Evolutionary conservation across 2,329 filamentous ascomycete species (phyloP).

Genomic region (Aaosphaeria arxii): DNA sequence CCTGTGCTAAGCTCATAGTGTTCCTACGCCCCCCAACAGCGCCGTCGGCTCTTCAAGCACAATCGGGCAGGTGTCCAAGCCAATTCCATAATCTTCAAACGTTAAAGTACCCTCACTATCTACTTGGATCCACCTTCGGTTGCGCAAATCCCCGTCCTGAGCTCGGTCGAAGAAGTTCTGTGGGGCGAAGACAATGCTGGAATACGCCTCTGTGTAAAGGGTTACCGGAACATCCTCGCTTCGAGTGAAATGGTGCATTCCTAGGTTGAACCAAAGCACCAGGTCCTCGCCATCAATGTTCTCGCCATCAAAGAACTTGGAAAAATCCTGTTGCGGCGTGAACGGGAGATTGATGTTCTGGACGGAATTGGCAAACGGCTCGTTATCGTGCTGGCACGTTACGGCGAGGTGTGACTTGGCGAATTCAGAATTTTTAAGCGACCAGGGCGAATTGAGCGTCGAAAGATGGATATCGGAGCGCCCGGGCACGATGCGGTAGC

Average conservation of each 20-base stretch:
- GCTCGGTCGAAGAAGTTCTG: conserved; percentile 21
- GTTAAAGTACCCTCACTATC: conserved; percentile 10
- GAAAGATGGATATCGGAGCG: conserved; percentile 32
- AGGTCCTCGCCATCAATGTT: conserved; percentile 38
- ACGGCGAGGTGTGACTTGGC: conserved; percentile 41
- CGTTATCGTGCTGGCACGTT: conserved; percentile 46
- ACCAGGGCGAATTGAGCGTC: conserved; percentile 36
- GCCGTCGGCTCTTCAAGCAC: conserved; percentile 11
- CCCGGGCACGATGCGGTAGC: conserved; percentile 45
- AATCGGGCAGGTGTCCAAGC: conserved; percentile 9
- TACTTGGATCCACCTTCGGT: conserved; percentile 16
- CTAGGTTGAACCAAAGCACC: conserved; percentile 52
- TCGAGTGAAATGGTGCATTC: conserved; percentile 43
- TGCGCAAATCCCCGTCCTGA: conserved; percentile 16
- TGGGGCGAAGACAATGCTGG: conserved; percentile 15
- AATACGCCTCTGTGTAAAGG: conserved; percentile 15
- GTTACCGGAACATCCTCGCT: conserved; percentile 15
- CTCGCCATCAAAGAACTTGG: conserved; percentile 50
- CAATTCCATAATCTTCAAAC: conserved; percentile 14
- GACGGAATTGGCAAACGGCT: conserved; percentile 36
- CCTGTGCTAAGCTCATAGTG: too few relatives aligned
- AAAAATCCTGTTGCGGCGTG: conserved; percentile 49
- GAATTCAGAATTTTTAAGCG: conserved; percentile 31
- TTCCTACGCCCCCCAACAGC: conserved; percentile 5
- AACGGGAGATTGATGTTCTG: conserved; percentile 36